Conservation (phyloP, 2,329 filamentous ascomycete species). For the Stachybotrys chlorohalonatus region DNA sequence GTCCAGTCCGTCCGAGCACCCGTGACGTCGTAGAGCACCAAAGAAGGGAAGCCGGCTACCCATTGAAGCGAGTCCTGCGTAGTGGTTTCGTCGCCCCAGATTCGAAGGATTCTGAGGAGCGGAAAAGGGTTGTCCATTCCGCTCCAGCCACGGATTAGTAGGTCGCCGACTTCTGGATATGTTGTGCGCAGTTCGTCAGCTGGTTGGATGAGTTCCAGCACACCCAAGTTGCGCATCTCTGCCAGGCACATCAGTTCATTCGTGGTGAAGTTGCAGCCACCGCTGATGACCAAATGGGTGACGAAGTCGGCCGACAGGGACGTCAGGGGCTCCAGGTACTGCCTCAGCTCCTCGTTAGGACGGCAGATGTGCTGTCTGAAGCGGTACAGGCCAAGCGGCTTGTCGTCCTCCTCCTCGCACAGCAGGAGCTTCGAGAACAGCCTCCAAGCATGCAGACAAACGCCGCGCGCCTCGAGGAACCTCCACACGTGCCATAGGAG, state of each 20-base stretch:
- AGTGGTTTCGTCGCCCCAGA: slow-evolving; percentile 31
- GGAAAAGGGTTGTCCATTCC: slow-evolving; percentile 33
- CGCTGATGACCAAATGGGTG: slow-evolving; percentile 29
- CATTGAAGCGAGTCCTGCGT: slow-evolving; percentile 31
- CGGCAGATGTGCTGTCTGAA: slow-evolving; percentile 29
- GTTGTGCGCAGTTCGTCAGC: slow-evolving; percentile 13
- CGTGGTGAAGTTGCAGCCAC: slow-evolving; percentile 22
- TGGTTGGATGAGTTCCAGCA: slow-evolving; percentile 36
- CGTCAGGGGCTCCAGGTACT: slow-evolving; percentile 28
- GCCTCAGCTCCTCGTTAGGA: slow-evolving; percentile 20
- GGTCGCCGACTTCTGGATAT: slow-evolving; percentile 32
- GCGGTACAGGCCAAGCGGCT: slow-evolving; percentile 25
- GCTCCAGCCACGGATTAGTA: slow-evolving; percentile 36
- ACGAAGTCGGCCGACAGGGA: slow-evolving; percentile 28
- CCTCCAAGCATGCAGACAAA: slow-evolving; percentile 30
- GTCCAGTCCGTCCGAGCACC: slow-evolving; percentile 27
- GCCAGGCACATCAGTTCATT: slow-evolving; percentile 31
- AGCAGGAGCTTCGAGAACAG: slow-evolving; percentile 25
- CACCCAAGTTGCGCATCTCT: slow-evolving; percentile 34
- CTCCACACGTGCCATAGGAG: slow-evolving; percentile 28
- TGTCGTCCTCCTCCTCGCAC: slow-evolving; percentile 19
- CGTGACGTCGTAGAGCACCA: slow-evolving; percentile 35
- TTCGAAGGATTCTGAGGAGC: slow-evolving; percentile 33
- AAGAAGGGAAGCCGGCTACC: slow-evolving; percentile 30
- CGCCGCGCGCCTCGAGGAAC: slow-evolving; percentile 29